Percentiles rank a stretch among this genome's conserved stretches.
Evolutionary conservation across 2,329 filamentous ascomycete genomes (phyloP).

Genomic region (Pseudodiploospora longispora): DNA sequence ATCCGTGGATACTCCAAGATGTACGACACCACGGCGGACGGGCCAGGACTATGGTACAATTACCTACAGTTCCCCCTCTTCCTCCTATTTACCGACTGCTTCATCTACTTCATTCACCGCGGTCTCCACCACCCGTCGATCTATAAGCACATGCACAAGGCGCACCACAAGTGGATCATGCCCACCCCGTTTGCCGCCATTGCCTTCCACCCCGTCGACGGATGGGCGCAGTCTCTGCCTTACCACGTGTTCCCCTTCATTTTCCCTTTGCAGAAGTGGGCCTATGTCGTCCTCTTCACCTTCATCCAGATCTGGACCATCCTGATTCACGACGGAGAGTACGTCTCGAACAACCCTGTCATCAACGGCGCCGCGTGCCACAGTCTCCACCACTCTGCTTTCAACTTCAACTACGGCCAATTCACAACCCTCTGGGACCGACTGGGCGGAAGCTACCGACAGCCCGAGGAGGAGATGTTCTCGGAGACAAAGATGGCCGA

Average conservation of each 20-base stretch:
- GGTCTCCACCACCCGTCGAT: constrained; percentile 66
- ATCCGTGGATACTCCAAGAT: constrained; percentile 79
- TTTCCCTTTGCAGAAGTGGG: constrained; percentile 86
- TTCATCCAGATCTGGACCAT: constrained; percentile 98
- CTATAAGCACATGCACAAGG: constrained; percentile 90
- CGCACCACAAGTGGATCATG: constrained; percentile 99
- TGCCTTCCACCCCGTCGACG: constrained; percentile 91
- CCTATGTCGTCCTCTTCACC: constrained; percentile 76
- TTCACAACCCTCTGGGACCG: constrained; percentile 92
- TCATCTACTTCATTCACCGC: constrained; percentile 88
- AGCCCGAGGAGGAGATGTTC: constrained; percentile 81
- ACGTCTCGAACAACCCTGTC: constrained; percentile 80
- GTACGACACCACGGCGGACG: constrained; percentile 61
- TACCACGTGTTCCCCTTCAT: constrained; percentile 92
- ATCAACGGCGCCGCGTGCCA: constrained; percentile 95
- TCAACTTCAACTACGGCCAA: constrained; percentile 74
- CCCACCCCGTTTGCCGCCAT: constrained; percentile 87
- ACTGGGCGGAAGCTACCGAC: constrained; percentile 75
- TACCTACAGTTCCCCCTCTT: constrained; percentile 80
- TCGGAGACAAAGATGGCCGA: constrained; percentile 80
- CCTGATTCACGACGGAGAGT: constrained; percentile 93
- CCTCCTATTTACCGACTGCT: constrained; percentile 79
- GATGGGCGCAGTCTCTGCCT: constrained; percentile 78
- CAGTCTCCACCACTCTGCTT: constrained; percentile 57
- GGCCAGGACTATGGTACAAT: constrained; percentile 54